Evolutionary conservation across 768 basidiomycete species (phyloP).

Genomic region (Tephrocybe sp.): DNA sequence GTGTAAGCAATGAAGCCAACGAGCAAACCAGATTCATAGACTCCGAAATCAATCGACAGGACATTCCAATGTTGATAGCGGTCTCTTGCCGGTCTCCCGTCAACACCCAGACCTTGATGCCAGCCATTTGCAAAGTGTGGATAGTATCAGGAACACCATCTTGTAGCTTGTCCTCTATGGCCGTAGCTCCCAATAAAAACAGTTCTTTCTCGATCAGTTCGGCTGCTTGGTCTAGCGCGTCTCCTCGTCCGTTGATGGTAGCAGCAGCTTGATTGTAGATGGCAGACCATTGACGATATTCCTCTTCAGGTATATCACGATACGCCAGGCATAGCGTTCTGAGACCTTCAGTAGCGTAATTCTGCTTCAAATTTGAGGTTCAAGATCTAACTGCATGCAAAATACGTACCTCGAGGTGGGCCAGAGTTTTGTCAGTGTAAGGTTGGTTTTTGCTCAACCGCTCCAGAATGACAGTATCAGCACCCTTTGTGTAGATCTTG

Average conservation of each 20-base stretch:
- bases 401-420: conserved; percentile 80
- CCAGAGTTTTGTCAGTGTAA: conserved; percentile 82
- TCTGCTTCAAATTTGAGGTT: conserved; percentile 41
- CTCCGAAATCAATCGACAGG: conserved; percentile 94
- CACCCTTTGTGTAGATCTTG: conserved; percentile 95
- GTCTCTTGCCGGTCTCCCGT: conserved; percentile 99
- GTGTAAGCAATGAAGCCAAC: too few species aligned
- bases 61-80: conserved; percentile 98
- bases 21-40: conserved; percentile 92
- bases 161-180: conserved; percentile 98
- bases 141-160: conserved; percentile 99
- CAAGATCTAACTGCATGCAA: conserved; percentile 5
- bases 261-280: conserved; percentile 92
- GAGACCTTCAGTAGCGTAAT: conserved; percentile 96
- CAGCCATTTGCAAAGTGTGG: conserved; percentile 96
- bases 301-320: conserved; percentile 87
- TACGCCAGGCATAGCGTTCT: conserved; percentile 96
- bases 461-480: conserved; percentile 96
- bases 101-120: conserved; percentile 99
- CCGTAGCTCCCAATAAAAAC: conserved; percentile 92
- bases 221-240: conserved; percentile 92
- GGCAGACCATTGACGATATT: conserved; percentile 85
- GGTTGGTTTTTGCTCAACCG: conserved; percentile 83
- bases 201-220: conserved; percentile 96
- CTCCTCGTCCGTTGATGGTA: conserved; percentile 94